phyloP scores from a whole-genome alignment of 805 yeast genomes.

The Phaffomyces antillensis region DNA sequence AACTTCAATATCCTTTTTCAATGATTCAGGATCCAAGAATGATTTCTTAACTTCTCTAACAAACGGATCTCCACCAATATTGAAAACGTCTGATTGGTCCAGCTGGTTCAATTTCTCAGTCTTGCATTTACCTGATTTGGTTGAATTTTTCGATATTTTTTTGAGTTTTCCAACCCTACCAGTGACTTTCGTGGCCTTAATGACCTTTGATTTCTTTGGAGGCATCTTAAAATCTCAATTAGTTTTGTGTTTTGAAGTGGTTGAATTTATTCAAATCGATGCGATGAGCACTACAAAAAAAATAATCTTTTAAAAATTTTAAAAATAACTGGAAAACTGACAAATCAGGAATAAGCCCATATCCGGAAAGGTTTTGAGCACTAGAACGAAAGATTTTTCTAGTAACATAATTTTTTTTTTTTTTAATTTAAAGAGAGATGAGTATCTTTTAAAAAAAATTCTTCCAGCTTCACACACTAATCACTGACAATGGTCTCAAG shows the following conservation, averaged over 20 bases:
- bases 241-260: background rate
- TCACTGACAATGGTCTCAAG: conserved; percentile 68
- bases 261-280: background rate
- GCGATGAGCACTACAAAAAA: background rate
- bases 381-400: background rate
- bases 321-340: background rate
- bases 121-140: conserved; percentile 5
- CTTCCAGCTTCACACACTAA: background rate
- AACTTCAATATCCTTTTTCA: conserved; percentile 20
- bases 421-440: conserved; percentile 1
- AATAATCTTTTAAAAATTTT: background rate
- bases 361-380: background rate
- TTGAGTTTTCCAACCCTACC: conserved; percentile 2
- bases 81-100: conserved; percentile 5
- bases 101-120: conserved; percentile 8
- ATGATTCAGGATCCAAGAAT: conserved; percentile 11
- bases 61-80: background rate
- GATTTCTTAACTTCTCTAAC: conserved; percentile 1
- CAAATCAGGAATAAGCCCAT: background rate
- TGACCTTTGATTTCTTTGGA: conserved; percentile 1
- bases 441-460: background rate
- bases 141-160: conserved; percentile 5
- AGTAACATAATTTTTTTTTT: background rate
- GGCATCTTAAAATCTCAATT: conserved; percentile 1
- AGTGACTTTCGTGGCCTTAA: conserved; percentile 6